Conservation (phyloP, 352 stramenopile genomes). For the Globisporangium viniferum region DNA sequence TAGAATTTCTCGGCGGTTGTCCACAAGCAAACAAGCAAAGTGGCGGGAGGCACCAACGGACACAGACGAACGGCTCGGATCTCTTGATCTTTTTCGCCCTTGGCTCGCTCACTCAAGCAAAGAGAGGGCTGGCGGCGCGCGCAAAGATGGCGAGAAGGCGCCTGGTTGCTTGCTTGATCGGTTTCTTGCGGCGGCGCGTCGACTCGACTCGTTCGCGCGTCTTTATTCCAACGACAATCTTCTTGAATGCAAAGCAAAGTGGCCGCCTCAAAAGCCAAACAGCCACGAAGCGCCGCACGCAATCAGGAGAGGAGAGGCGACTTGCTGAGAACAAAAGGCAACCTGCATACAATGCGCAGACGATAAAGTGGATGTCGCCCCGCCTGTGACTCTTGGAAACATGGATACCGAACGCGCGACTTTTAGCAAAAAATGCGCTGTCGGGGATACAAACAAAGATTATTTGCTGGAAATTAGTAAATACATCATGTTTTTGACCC, state of each 20-base stretch:
- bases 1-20: constrained; percentile 9
- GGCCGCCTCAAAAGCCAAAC: neutral
- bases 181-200: neutral
- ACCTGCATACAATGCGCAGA: neutral
- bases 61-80: neutral
- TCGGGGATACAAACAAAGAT: neutral
- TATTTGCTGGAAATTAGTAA: neutral
- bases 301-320: neutral
- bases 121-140: too few species aligned
- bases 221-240: neutral
- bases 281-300: constrained; percentile 6
- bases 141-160: neutral
- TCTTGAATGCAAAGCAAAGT: constrained; percentile 5
- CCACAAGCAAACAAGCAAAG: neutral
- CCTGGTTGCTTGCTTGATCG: neutral
- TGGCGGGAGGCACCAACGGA: neutral
- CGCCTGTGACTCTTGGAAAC: neutral
- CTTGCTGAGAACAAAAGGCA: constrained; percentile 7
- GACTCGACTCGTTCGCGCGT: neutral
- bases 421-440: neutral
- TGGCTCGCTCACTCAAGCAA: neutral
- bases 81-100: too few species aligned
- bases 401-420: neutral
- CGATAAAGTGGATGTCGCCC: constrained; percentile 2
- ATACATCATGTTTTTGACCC: neutral